Base-by-base conservation (phyloP, 1,284 basidiomycete genomes). In the Ganoderma leucocontextum region DNA sequence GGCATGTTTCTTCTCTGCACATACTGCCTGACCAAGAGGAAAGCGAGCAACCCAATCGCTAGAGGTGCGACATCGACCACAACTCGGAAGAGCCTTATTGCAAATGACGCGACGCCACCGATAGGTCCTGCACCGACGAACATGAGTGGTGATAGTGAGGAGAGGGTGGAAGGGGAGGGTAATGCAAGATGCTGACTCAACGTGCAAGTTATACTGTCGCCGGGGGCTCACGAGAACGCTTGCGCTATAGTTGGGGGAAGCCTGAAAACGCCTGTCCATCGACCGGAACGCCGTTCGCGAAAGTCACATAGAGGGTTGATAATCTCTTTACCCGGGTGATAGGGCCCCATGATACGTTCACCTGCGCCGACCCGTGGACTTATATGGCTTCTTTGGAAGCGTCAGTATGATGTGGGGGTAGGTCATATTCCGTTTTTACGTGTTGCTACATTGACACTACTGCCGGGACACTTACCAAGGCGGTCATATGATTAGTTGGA, bases 1-100 rank as follows among this genome's bases (percentile, higher is more conserved):
- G 84, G 84, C 82, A 84, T 83, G 12, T 74, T 74, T 64, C 68
- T 64, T 55, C 70, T 68, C n/a, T 66, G 59, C 36, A 60, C 57
- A 59, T 74, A 60, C 53, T 70, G 64, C n/a, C 64, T 67, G 17
- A 67, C 47, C 12, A 69, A 9, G 4, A 67, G 12, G 22, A 57
- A 67, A 12, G 65, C 33, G 4, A 68, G 53, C 12, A 60, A 2
- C 0, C 39, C 58, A 5, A 72, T 52, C n/a, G 67, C 57, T 4
- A 59, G 36, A 25, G 57, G 57, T 6, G 57, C 57, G 10, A 38
- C 19, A 59, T 59, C 35, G 17, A 38, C 2, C n/a, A 7, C 35
- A 22, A 38, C 38, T 41, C 57, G 57, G 8, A 59, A 38, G 36
- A n/a, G 36, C 33, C 15, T 5, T n/a, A n/a, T 10, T 22, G 35